phyloP scores from a whole-genome alignment of 768 basidiomycete genomes.

The Tylopilus plumbeoviolaceoides region DNA sequence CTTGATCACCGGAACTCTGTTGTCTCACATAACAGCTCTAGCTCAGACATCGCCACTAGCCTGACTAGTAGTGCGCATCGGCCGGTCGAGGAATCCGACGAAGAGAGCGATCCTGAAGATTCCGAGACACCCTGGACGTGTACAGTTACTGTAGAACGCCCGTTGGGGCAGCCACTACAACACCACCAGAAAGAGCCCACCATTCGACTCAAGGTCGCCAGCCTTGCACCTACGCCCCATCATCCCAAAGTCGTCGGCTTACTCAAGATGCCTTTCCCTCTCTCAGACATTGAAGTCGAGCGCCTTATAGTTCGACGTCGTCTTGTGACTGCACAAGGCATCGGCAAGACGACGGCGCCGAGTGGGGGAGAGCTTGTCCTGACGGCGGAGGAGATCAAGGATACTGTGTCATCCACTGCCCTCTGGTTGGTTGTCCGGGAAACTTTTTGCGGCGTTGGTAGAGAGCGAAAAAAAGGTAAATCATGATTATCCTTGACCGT shows the following conservation, averaged over 20 bases:
- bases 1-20: slow-evolving; percentile 36
- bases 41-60: slow-evolving; percentile 31
- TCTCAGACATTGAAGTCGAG: slow-evolving; percentile 79
- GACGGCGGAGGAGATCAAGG: slow-evolving; percentile 91
- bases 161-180: slow-evolving; percentile 18
- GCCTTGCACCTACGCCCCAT: slow-evolving; percentile 87
- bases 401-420: slow-evolving; percentile 81
- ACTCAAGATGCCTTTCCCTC: slow-evolving; percentile 85
- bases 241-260: slow-evolving; percentile 93
- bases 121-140: slow-evolving; percentile 97
- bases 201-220: slow-evolving; percentile 64
- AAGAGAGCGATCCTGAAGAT: slow-evolving; percentile 93
- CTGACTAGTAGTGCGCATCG: slow-evolving; percentile 14
- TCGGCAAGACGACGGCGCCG: slow-evolving; percentile 22
- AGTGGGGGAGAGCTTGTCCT: slow-evolving; percentile 44
- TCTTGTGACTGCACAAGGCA: slow-evolving; percentile 30
- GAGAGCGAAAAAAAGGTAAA: slow-evolving; percentile 71
- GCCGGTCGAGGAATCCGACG: slow-evolving; percentile 48
- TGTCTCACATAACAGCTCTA: slow-evolving; percentile 37
- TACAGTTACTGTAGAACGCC: slow-evolving; percentile 61
- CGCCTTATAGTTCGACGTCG: slow-evolving; percentile 50
- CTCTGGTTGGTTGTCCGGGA: slow-evolving; percentile 92
- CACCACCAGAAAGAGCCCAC: slow-evolving; percentile 2
- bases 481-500: slow-evolving; percentile 35
- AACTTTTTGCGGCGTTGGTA: slow-evolving; percentile 87